Evolutionary conservation across 257 asterid genomes (phyloP).

Genomic region (Haberlea rhodopensis): DNA sequence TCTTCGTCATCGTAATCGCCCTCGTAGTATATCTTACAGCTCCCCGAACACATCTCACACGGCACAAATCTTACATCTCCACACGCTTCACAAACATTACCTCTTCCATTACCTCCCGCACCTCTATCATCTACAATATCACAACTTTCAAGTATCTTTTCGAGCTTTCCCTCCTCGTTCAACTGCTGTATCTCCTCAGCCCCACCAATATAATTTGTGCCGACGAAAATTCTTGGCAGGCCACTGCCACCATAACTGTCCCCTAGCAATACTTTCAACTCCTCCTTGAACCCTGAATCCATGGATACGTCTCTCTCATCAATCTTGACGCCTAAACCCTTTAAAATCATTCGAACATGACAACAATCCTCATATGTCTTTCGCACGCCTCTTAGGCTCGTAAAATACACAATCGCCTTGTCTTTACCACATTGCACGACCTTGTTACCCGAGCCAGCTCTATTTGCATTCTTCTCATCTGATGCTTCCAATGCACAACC

Average conservation of each 20-base stretch:
- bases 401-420: conserved; percentile 64
- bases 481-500: conserved; percentile 23
- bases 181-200: conserved; percentile 69
- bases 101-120: conserved; percentile 26
- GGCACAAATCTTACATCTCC: conserved; percentile 88
- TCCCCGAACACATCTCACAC: conserved; percentile 87
- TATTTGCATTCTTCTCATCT: conserved; percentile 18
- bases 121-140: conserved; percentile 43
- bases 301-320: conserved; percentile 93
- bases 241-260: conserved; percentile 38
- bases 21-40: conserved; percentile 73
- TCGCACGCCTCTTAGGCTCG: conserved; percentile 86
- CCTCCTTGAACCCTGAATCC: conserved; percentile 93
- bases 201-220: conserved; percentile 63
- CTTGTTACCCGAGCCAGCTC: background rate
- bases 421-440: conserved; percentile 32
- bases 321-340: conserved; percentile 64
- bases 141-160: conserved; percentile 60
- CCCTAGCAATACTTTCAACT: conserved; percentile 60
- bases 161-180: conserved; percentile 78
- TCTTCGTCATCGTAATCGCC: conserved; percentile 45
- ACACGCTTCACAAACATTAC: conserved; percentile 65
- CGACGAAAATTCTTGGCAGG: conserved; percentile 70
- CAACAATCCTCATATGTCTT: conserved; percentile 96
- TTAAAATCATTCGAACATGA: conserved; percentile 62